These are phyloP conservation scores for Leccinum pellstonianum DNA, from an alignment of 768 basidiomycete genomes.

Conservation along the genomic window DNA sequence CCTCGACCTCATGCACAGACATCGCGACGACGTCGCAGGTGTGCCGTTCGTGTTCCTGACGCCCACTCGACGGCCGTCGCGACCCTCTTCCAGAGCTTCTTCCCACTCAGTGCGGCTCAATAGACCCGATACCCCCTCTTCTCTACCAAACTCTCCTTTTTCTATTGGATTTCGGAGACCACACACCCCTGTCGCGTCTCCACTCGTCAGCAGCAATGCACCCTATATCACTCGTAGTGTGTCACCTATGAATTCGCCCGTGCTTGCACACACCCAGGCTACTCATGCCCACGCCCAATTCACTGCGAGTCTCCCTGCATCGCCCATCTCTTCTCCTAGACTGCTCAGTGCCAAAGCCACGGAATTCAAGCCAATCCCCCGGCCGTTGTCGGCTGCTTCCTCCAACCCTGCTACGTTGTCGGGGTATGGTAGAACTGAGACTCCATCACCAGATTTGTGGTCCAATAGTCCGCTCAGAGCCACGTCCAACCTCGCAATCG, in stretches of 20 bases:
- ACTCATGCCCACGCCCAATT: slow-evolving; percentile 59
- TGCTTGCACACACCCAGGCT: slow-evolving; percentile 54
- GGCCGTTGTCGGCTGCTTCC: slow-evolving; percentile 73
- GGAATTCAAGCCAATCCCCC: slow-evolving; percentile 83
- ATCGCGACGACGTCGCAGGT: slow-evolving; percentile 80
- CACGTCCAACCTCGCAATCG: slow-evolving; percentile 86
- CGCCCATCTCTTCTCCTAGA: slow-evolving; percentile 82
- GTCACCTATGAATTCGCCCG: slow-evolving; percentile 65
- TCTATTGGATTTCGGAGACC: slow-evolving; percentile 72
- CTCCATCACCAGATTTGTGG: slow-evolving; percentile 91
- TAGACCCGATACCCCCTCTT: slow-evolving; percentile 74
- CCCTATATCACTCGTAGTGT: slow-evolving; percentile 57
- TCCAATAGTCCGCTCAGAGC: slow-evolving; percentile 67
- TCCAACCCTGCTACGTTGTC: slow-evolving; percentile 50
- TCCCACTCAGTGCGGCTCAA: slow-evolving; percentile 64
- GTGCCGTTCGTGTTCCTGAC: slow-evolving; percentile 83
- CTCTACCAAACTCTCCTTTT: slow-evolving; percentile 76
- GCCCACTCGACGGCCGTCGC: slow-evolving; percentile 74
- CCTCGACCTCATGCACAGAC: slow-evolving; percentile 94
- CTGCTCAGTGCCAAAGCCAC: slow-evolving; percentile 86
- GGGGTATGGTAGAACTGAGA: slow-evolving; percentile 58
- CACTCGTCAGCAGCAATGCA: slow-evolving; percentile 57
- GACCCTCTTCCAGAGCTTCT: slow-evolving; percentile 79
- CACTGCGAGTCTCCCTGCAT: slow-evolving; percentile 79
- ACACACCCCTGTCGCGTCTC: slow-evolving; percentile 76